A percentile compares a stretch with the other conserved stretches of the same genome.
Conservation (phyloP, 1,284 basidiomycete species). For the Earliella scabrosa region DNA sequence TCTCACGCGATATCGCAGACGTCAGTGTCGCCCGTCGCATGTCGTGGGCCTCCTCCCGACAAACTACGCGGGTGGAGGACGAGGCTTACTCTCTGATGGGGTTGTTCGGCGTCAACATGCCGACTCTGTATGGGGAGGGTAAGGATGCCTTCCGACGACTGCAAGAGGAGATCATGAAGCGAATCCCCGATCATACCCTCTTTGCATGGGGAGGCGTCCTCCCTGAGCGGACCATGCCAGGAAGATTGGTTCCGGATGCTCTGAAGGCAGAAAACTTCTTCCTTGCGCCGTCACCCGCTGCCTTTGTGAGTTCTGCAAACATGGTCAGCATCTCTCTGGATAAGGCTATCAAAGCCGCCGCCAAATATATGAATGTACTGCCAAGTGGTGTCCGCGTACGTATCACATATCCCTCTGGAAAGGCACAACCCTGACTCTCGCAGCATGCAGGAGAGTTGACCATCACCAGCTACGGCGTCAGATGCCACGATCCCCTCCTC, state of each 20-base stretch:
- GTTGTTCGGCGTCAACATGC: constrained; percentile 6
- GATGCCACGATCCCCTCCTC: neutral
- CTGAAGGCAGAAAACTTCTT: neutral
- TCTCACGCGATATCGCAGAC: neutral
- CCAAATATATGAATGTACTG: neutral
- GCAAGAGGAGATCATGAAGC: constrained; percentile 2
- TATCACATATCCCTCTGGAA: neutral
- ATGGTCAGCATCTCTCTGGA: neutral
- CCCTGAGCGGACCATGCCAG: neutral
- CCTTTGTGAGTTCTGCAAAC: neutral
- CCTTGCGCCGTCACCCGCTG: neutral
- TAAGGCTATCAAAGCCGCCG: neutral
- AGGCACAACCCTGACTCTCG: neutral
- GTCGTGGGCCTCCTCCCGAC: neutral
- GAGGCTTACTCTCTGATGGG: constrained; percentile 8
- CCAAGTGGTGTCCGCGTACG: neutral
- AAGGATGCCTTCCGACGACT: neutral
- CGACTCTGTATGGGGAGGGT: neutral
- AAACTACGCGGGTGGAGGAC: constrained; percentile 2
- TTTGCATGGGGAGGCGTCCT: neutral
- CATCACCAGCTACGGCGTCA: neutral
- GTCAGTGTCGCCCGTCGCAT: constrained; percentile 3
- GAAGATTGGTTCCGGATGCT: neutral
- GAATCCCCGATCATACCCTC: neutral
- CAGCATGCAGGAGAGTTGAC: neutral